phyloP scores from a whole-genome alignment of 345 rosid species.

The Citrus sp. region DNA sequence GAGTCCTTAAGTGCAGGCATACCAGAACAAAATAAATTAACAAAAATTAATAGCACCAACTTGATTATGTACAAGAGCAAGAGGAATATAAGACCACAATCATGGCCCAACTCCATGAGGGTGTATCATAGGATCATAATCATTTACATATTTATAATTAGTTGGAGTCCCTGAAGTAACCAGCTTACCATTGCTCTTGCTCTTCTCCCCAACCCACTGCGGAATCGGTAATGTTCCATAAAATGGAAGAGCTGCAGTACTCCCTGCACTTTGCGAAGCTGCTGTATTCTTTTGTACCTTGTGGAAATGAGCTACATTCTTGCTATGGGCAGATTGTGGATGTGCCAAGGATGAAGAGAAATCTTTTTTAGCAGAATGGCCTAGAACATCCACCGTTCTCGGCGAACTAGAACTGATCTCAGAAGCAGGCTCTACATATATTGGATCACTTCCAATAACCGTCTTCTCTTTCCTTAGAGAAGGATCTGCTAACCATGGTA shows the following conservation, averaged over 20 bases:
- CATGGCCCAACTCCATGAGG: constrained; percentile 19
- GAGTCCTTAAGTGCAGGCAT: constrained; percentile 4
- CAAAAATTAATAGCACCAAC: constrained; percentile 8
- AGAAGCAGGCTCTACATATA: constrained; percentile 13
- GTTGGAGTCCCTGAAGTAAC: constrained; percentile 28
- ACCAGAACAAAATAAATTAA: not conserved
- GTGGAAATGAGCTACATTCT: constrained; percentile 7
- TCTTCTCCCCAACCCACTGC: constrained; percentile 8
- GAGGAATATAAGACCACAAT: constrained; percentile 5
- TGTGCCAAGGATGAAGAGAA: constrained; percentile 18
- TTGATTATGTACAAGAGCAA: constrained; percentile 1
- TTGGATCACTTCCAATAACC: constrained; percentile 21
- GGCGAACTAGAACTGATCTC: constrained; percentile 19
- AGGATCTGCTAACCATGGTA: constrained; percentile 57
- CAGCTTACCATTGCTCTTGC: constrained; percentile 7
- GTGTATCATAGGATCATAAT: constrained; percentile 3
- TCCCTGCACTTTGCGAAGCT: constrained; percentile 20
- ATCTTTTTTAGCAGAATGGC: constrained; percentile 24
- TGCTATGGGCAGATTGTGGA: constrained; percentile 17
- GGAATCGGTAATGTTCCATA: constrained; percentile 8
- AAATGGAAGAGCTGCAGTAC: constrained; percentile 15
- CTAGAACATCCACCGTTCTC: constrained; percentile 4
- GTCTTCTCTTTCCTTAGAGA: constrained; percentile 18
- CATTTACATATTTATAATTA: constrained; percentile 10
- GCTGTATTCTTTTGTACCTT: constrained; percentile 8